Conservation (phyloP, 225 moss, liverwort and hornwort genomes). For the Physcomitrium patens region DNA sequence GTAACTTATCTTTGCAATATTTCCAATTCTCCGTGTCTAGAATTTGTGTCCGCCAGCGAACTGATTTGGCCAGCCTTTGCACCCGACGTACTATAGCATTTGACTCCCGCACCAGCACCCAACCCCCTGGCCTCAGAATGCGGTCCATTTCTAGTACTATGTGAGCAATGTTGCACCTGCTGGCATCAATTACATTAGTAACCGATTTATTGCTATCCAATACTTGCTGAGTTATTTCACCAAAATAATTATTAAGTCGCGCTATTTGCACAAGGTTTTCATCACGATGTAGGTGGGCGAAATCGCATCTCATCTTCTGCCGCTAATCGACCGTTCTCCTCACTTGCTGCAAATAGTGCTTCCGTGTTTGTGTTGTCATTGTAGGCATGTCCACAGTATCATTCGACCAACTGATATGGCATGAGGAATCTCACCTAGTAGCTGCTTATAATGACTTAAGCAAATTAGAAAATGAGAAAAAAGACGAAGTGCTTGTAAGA, state of each 20-base stretch:
- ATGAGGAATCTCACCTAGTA: too few relatives aligned
- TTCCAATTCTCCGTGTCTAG: conserved; percentile 75
- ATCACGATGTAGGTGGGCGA: not conserved
- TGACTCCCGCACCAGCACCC: conserved; percentile 64
- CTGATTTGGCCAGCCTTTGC: conserved; percentile 53
- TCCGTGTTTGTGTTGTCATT: too few relatives aligned
- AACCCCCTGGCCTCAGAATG: conserved; percentile 58
- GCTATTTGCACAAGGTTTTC: not conserved
- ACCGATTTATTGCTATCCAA: not conserved
- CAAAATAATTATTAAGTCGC: not conserved
- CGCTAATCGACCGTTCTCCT: too few relatives aligned
- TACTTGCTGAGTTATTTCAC: not conserved
- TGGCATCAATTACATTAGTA: not conserved
- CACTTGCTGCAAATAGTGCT: too few relatives aligned
- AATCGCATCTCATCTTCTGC: not conserved
- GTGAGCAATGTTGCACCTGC: conserved; percentile 60
- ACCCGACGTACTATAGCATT: conserved; percentile 54
- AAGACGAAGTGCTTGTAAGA: conserved; percentile 9
- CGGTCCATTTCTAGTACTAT: conserved; percentile 63
- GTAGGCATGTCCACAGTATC: too few relatives aligned
- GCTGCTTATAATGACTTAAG: too few relatives aligned
- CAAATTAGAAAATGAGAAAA: too few relatives aligned
- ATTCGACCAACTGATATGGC: too few relatives aligned
- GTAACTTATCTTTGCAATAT: conserved; percentile 73
- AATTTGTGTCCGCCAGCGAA: conserved; percentile 60